phyloP scores from a whole-genome alignment of 148 eudicot species.

The Vaccinium myrtillus region DNA sequence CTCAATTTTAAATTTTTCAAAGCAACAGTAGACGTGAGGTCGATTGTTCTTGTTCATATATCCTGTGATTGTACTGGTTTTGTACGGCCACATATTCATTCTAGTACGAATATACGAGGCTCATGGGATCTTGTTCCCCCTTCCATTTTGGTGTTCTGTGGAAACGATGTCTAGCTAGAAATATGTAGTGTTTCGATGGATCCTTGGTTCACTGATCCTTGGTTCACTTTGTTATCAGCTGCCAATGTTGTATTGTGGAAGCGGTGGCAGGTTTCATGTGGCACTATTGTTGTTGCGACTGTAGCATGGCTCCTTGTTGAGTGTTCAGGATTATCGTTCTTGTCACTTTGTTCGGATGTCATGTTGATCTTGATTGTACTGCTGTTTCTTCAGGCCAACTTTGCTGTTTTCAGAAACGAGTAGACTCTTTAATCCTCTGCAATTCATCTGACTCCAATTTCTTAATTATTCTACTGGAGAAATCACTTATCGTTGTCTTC shows the following conservation, averaged over 20 bases:
- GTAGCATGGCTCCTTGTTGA: constrained; percentile 78
- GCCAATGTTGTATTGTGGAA: constrained; percentile 88
- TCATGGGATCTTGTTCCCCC: not conserved
- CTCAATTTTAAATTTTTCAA: not conserved
- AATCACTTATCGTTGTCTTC: constrained; percentile 15
- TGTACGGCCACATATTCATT: not conserved
- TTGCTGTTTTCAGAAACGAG: constrained; percentile 57
- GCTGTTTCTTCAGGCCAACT: constrained; percentile 73
- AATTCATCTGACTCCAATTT: not conserved
- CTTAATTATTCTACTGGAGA: not conserved
- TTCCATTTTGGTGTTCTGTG: not conserved
- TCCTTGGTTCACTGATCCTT: constrained; percentile 2
- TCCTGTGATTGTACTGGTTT: not conserved
- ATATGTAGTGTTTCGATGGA: not conserved
- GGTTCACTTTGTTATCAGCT: constrained; percentile 41
- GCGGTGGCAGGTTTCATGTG: constrained; percentile 57
- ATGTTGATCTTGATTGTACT: constrained; percentile 65
- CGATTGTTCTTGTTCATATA: not conserved
- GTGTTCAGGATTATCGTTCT: constrained; percentile 68
- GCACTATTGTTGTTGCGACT: constrained; percentile 72
- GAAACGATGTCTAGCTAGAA: not conserved
- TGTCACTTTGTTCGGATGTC: constrained; percentile 78
- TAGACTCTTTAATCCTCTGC: constrained; percentile 23
- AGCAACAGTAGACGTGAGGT: not conserved
- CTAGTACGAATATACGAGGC: not conserved